Percentiles rank a stretch among this genome's conserved stretches.
Conservation (phyloP, 2,329 filamentous ascomycete genomes). For the Cytospora piceae region DNA sequence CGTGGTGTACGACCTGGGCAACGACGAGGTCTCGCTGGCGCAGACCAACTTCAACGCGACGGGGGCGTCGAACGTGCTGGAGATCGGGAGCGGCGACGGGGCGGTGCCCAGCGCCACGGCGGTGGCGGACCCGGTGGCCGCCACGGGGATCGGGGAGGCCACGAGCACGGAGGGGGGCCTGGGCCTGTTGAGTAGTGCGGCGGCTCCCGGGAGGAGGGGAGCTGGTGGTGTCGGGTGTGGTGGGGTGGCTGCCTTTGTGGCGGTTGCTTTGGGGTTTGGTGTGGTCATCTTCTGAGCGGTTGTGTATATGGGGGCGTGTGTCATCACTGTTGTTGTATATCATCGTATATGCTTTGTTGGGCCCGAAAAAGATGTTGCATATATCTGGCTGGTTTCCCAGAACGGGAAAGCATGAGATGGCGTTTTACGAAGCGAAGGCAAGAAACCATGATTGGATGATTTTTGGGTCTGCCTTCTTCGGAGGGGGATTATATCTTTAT, state of each 20-base stretch:
- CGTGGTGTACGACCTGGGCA: conserved; percentile 73
- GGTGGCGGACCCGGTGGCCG: conserved; percentile 53
- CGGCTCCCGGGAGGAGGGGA: background rate
- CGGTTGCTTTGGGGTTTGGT: conserved; percentile 21
- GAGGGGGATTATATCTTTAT: background rate
- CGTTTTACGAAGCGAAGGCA: background rate
- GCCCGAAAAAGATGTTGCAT: background rate
- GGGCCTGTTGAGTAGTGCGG: conserved; percentile 29
- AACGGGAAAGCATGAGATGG: background rate
- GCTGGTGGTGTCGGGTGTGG: background rate
- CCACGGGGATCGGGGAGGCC: conserved; percentile 46
- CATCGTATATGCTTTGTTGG: background rate
- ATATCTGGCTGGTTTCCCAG: background rate
- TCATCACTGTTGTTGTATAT: background rate
- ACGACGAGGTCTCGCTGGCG: conserved; percentile 72
- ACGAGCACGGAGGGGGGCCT: conserved; percentile 27
- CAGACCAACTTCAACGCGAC: conserved; percentile 67
- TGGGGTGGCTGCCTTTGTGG: conserved; percentile 11
- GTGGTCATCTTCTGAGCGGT: conserved; percentile 5
- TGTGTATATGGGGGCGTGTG: background rate
- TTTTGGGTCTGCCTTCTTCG: background rate
- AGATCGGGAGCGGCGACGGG: conserved; percentile 55
- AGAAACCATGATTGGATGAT: background rate
- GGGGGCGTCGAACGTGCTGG: conserved; percentile 51
- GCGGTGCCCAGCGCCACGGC: conserved; percentile 58